Percentiles rank a stretch among this genome's conserved stretches.
Conservation (phyloP, 2,329 filamentous ascomycete genomes). For the Paecilomyces niveus region DNA sequence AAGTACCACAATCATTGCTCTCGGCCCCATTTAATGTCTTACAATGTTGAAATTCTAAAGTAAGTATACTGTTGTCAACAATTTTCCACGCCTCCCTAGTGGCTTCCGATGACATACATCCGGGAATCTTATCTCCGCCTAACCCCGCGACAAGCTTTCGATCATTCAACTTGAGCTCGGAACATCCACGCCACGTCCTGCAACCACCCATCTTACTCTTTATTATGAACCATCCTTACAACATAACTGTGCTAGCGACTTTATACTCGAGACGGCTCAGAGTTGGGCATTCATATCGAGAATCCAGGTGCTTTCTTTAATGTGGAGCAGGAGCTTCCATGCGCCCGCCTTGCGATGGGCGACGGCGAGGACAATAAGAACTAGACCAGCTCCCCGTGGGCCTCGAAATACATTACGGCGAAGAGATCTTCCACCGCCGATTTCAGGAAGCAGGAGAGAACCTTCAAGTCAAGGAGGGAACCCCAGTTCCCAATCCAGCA, state of each 20-base stretch:
- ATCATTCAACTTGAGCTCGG: neutral
- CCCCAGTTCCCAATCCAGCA: slow-evolving; percentile 1
- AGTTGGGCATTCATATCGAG: neutral
- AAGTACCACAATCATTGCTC: no score
- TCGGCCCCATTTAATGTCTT: no score
- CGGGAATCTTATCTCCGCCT: slow-evolving; percentile 21
- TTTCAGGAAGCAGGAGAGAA: slow-evolving; percentile 6
- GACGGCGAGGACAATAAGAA: slow-evolving; percentile 16
- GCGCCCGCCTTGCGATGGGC: slow-evolving; percentile 12
- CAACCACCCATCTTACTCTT: neutral
- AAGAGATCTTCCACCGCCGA: slow-evolving; percentile 8
- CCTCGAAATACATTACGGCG: slow-evolving; percentile 23
- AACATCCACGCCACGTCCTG: neutral
- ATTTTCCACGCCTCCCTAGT: neutral
- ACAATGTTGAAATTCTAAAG: no score
- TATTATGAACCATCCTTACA: neutral
- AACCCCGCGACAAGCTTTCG: slow-evolving; percentile 16
- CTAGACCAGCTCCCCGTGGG: slow-evolving; percentile 18
- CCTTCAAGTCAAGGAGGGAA: slow-evolving; percentile 3
- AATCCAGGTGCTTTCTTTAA: slow-evolving; percentile 3
- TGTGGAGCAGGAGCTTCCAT: slow-evolving; percentile 25
- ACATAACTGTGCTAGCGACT: neutral
- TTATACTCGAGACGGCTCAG: neutral
- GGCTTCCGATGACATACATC: neutral
- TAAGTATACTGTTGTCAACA: neutral